Conservation (phyloP, 2,329 filamentous ascomycete species). For the Shiraia bambusicola region DNA sequence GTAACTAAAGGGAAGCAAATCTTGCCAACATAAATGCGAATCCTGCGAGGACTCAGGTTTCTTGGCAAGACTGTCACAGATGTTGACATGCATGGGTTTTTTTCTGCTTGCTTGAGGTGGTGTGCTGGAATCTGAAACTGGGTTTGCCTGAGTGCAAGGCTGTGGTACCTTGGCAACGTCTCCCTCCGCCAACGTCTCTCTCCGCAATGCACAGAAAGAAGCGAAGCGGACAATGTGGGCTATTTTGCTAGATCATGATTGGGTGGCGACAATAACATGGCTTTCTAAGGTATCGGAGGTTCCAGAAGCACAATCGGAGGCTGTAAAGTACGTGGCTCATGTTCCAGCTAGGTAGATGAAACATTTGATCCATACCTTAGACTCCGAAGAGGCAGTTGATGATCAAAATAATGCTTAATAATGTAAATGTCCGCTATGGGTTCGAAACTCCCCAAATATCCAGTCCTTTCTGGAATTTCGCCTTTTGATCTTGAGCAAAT, state of each 20-base stretch:
- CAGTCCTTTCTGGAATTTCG: too few species aligned
- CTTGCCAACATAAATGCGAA: constrained; percentile 18
- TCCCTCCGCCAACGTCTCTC: constrained; percentile 12
- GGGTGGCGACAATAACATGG: too few species aligned
- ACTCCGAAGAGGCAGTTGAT: too few species aligned
- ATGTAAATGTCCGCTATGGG: too few species aligned
- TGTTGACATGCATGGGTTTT: constrained; percentile 14
- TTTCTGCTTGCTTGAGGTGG: constrained; percentile 15
- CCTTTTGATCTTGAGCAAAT: too few species aligned
- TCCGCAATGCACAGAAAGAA: constrained; percentile 16
- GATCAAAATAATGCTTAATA: too few species aligned
- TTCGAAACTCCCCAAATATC: too few species aligned
- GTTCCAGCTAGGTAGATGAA: too few species aligned
- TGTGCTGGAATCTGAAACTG: constrained; percentile 32
- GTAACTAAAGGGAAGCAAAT: constrained; percentile 5
- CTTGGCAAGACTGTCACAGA: constrained; percentile 19
- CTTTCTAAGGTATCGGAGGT: too few species aligned
- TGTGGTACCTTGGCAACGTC: constrained; percentile 24
- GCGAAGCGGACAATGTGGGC: constrained; percentile 4
- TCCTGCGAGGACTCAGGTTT: constrained; percentile 14
- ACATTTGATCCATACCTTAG: too few species aligned
- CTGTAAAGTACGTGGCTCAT: too few species aligned
- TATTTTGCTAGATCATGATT: neutral
- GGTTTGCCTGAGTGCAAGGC: constrained; percentile 24
- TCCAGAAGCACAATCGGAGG: too few species aligned